These are phyloP conservation scores for Medicago arabica DNA, from an alignment of 306 rosid genomes.

Conservation along the genomic window DNA sequence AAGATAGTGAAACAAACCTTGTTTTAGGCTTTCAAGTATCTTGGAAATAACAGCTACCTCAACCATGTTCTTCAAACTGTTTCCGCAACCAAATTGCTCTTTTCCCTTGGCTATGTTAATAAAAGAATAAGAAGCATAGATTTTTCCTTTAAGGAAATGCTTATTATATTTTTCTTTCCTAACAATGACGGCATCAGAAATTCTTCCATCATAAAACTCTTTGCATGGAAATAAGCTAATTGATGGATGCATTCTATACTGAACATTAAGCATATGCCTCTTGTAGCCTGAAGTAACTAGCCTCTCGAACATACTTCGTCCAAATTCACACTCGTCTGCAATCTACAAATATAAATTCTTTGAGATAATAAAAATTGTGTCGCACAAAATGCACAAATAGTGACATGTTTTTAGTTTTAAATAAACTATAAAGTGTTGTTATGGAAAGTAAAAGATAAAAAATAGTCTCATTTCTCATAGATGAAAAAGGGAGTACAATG, in stretches of 20 bases:
- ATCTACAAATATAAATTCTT: conserved; percentile 30
- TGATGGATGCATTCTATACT: conserved; percentile 59
- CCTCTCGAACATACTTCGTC: conserved; percentile 59
- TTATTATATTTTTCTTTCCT: conserved; percentile 2
- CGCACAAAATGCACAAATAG: no score
- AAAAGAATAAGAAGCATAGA: conserved; percentile 41
- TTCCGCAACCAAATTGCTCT: conserved; percentile 34
- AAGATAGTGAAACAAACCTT: conserved; percentile 42
- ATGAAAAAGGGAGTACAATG: no score
- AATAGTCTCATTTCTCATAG: no score
- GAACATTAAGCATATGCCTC: conserved; percentile 49
- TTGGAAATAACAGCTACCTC: conserved; percentile 56
- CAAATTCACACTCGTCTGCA: conserved; percentile 45
- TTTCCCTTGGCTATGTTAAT: conserved; percentile 49
- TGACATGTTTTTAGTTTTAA: no score
- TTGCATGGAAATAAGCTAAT: conserved; percentile 50
- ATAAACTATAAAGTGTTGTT: no score
- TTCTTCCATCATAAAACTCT: conserved; percentile 46
- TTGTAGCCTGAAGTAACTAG: conserved; percentile 38
- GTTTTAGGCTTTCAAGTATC: conserved; percentile 54
- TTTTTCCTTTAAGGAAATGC: conserved; percentile 39
- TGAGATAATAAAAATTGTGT: no score
- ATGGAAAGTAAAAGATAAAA: no score
- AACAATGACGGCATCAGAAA: conserved; percentile 43
- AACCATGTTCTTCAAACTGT: conserved; percentile 50